Percentiles rank a stretch among this genome's conserved stretches.
Evolutionary conservation across 768 basidiomycete genomes (phyloP).

Genomic region (Collybiopsis confluens): DNA sequence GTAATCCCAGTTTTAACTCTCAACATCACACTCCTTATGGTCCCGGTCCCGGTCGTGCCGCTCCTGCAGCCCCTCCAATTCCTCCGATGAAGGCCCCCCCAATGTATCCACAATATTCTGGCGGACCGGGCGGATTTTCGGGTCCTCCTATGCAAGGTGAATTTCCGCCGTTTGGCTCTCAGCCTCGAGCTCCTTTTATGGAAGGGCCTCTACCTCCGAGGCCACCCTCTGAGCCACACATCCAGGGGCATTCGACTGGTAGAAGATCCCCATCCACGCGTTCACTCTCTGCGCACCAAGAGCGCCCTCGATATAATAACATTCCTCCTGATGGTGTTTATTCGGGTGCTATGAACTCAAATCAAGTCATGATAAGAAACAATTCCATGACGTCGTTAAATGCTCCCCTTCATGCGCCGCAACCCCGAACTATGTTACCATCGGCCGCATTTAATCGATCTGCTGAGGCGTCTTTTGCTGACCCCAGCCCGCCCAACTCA

Average conservation of each 20-base stretch:
- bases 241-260: conserved; percentile 20
- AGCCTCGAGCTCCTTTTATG: conserved; percentile 10
- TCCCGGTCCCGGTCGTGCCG: background rate
- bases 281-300: conserved; percentile 40
- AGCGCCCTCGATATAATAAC: conserved; percentile 31
- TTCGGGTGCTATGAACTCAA: conserved; percentile 20
- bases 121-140: background rate
- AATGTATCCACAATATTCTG: background rate
- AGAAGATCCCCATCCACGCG: conserved; percentile 55
- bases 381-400: background rate
- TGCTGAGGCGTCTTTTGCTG: conserved; percentile 49
- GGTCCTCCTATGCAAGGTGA: conserved; percentile 10
- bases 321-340: conserved; percentile 34
- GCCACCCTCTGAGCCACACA: conserved; percentile 45
- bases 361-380: conserved; percentile 3
- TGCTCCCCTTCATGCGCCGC: conserved; percentile 31
- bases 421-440: conserved; percentile 54
- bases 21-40: conserved; percentile 3
- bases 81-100: conserved; percentile 12
- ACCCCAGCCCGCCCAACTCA: conserved; percentile 82
- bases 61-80: conserved; percentile 9
- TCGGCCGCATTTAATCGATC: conserved; percentile 58
- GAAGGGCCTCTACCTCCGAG: conserved; percentile 28
- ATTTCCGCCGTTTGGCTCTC: conserved; percentile 7
- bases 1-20: background rate